Conservation (phyloP, 129 eudicot genomes). For the Arctium lappa region DNA sequence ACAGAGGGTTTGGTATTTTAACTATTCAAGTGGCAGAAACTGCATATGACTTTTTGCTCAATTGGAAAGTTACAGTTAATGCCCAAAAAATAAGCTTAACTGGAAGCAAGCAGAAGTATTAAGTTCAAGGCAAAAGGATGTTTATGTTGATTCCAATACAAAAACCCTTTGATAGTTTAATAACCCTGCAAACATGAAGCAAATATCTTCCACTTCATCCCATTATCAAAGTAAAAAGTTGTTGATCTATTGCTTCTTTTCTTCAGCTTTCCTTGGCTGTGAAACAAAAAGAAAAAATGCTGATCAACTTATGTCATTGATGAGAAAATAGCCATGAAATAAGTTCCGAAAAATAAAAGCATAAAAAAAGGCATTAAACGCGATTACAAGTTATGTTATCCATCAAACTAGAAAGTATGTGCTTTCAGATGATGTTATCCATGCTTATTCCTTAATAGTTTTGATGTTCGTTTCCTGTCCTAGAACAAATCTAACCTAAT, state of each 20-base stretch:
- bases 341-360: not conserved
- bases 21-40: not conserved
- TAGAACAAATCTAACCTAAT: too few species aligned
- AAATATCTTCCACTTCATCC: not conserved
- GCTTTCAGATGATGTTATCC: too few species aligned
- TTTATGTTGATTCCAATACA: not conserved
- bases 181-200: conserved; percentile 15
- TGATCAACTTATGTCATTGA: not conserved
- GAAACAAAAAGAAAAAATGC: not conserved
- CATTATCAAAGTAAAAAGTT: not conserved
- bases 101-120: not conserved
- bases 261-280: conserved; percentile 38
- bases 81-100: not conserved
- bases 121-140: not conserved
- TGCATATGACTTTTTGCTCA: not conserved
- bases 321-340: not conserved
- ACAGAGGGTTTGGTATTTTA: not conserved
- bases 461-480: too few species aligned
- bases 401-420: too few species aligned
- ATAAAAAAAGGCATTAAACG: not conserved
- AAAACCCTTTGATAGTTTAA: not conserved
- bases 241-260: conserved; percentile 25
- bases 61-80: not conserved
- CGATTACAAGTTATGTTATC: not conserved
- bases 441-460: too few species aligned